Conservation (phyloP, 177 flowering plant species). For the Vitis hybrid region DNA sequence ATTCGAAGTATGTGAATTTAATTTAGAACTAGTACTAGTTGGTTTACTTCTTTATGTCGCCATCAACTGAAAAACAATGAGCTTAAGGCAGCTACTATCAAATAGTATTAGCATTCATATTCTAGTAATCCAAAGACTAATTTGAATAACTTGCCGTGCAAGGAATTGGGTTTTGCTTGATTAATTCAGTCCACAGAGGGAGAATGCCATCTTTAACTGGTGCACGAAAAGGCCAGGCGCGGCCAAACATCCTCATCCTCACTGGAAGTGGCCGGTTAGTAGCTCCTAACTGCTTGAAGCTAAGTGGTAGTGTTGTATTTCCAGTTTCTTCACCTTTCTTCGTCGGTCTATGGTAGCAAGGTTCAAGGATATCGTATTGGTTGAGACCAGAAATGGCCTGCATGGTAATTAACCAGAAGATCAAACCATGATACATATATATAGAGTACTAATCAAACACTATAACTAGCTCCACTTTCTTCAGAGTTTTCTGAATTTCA, state of each 20-base stretch:
- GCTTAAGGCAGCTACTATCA: too few species aligned
- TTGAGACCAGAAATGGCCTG: slow-evolving; percentile 20
- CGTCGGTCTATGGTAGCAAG: slow-evolving; percentile 23
- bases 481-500: too few species aligned
- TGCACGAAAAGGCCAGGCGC: slow-evolving; percentile 37
- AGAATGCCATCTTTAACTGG: slow-evolving; percentile 22
- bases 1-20: too few species aligned
- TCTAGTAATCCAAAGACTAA: neutral
- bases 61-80: neutral
- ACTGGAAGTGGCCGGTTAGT: slow-evolving; percentile 27
- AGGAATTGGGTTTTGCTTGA: neutral
- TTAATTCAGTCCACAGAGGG: slow-evolving; percentile 28
- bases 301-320: slow-evolving; percentile 14
- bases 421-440: neutral
- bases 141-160: slow-evolving; percentile 26
- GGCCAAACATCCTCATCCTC: slow-evolving; percentile 34
- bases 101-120: neutral
- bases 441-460: too few species aligned
- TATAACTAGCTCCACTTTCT: too few species aligned
- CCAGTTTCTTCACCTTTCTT: neutral
- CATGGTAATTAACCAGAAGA: neutral
- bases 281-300: slow-evolving; percentile 27
- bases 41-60: too few species aligned
- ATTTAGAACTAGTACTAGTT: too few species aligned
- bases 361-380: slow-evolving; percentile 31